Percentiles rank a stretch among this genome's conserved stretches.
These are phyloP conservation scores for Phyllachora maydis DNA, from an alignment of 2,329 filamentous ascomycete species.

Conservation along the genomic window DNA sequence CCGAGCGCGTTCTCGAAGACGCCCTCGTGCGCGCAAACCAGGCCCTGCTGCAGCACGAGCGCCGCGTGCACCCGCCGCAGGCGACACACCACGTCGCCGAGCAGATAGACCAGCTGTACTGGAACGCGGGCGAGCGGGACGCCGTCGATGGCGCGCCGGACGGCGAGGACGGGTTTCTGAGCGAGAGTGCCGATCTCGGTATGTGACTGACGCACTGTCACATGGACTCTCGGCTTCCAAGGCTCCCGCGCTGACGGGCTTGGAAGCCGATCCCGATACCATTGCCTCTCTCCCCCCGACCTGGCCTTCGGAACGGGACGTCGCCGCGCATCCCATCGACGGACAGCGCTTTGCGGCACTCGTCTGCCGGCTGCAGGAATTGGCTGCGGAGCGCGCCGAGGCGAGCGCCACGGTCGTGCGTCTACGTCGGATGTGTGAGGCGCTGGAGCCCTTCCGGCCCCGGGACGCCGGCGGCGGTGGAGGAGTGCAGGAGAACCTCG, in stretches of 20 bases:
- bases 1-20: constrained; percentile 30
- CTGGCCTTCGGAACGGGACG: constrained; percentile 21
- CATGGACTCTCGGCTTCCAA: neutral
- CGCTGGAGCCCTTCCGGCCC: constrained; percentile 35
- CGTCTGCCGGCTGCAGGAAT: constrained; percentile 23
- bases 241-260: too few relatives aligned
- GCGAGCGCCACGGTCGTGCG: constrained; percentile 17
- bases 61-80: constrained; percentile 44
- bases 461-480: too few relatives aligned
- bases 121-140: constrained; percentile 18
- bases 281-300: constrained; percentile 23
- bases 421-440: constrained; percentile 23
- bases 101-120: constrained; percentile 49
- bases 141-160: constrained; percentile 10
- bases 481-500: constrained; percentile 42
- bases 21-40: constrained; percentile 38
- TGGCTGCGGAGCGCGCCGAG: constrained; percentile 26
- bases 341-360: constrained; percentile 29
- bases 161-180: constrained; percentile 14
- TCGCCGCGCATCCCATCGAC: constrained; percentile 19
- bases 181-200: constrained; percentile 22
- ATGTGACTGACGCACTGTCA: constrained; percentile 8
- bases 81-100: constrained; percentile 52
- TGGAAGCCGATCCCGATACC: constrained; percentile 19
- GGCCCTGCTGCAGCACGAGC: constrained; percentile 40